Base-by-base conservation (phyloP, 176 grass and related monocot genomes). In the Miscanthus lutarioriparius region DNA sequence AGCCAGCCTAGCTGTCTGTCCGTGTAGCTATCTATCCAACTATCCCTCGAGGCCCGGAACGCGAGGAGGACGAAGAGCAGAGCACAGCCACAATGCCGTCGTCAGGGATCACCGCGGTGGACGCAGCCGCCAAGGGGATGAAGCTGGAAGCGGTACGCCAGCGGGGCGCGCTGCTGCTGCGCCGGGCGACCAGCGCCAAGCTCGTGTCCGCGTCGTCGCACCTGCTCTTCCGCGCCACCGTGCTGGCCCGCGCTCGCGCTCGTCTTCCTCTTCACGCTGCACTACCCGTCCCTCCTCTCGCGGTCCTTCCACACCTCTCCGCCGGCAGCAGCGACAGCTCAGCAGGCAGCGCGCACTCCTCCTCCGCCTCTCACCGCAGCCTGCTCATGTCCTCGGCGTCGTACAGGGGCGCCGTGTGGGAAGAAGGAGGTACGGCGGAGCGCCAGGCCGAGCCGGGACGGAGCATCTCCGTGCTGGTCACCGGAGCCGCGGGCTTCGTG, bases 281-380 rank as follows among this genome's bases (percentile, higher is more conserved):
- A 93, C 78, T 93, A 95, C 89, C 95, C 91, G n/a, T 91, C 93
- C 30, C 96, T 95, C 26, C 96, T 98, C 4, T 91, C 89, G 3
- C 84, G 77, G 16, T 93, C 93, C 77, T 86, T 93, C 77, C 86
- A 26, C n/a, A n/a, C 70, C 83, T 87, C 80, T 90, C 91, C 61
- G 43, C 44, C 13, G 40, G 0, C 32, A 7, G 8, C 65, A n/a
- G 25, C 75, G 56, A 10, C 78, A 2, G 8, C 0, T 1, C n/a
- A 3, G 64, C 44, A 40, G 26, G 5, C 47, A 22, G 6, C 6
- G 44, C 56, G 14, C 45, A 27, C 59, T 2, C 82, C 2, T 25
- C 28, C 78, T 36, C 68, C 13, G 40, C 82, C 45, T 80, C 90
- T n/a, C 89, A 98, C 89, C 89, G 95, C 9, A 95, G 85, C 72